These are phyloP conservation scores for Tricholoma bakamatsutake DNA, from an alignment of 768 basidiomycete genomes.

Conservation along the genomic window DNA sequence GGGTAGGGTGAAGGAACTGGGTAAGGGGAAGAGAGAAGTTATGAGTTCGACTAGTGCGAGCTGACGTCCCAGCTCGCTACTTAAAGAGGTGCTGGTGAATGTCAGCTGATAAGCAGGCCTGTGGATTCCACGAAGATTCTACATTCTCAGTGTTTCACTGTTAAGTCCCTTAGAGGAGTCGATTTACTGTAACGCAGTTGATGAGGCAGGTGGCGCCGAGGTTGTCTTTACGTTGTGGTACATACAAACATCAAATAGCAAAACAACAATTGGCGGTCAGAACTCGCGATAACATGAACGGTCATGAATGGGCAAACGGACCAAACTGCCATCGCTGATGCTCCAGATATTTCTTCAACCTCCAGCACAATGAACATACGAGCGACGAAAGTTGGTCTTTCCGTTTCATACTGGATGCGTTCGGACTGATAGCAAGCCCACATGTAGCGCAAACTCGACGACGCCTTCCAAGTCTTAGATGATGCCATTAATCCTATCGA, in stretches of 20 bases:
- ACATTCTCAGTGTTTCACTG: too few species aligned
- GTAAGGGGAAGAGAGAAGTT: not conserved
- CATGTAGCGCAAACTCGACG: slow-evolving; percentile 70
- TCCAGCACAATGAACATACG: slow-evolving; percentile 4
- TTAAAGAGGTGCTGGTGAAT: too few species aligned
- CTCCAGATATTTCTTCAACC: not conserved
- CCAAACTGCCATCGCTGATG: not conserved
- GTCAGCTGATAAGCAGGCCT: too few species aligned
- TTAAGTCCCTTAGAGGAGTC: too few species aligned
- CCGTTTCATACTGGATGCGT: not conserved
- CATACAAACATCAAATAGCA: too few species aligned
- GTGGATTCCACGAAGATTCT: too few species aligned
- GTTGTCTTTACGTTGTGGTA: too few species aligned
- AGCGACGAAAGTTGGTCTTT: slow-evolving; percentile 11
- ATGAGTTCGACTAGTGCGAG: too few species aligned
- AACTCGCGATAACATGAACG: not conserved
- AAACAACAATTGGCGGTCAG: too few species aligned
- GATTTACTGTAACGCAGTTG: too few species aligned
- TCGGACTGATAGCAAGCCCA: not conserved
- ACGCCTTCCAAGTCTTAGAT: slow-evolving; percentile 71
- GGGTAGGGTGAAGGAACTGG: slow-evolving; percentile 25
- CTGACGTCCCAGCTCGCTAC: too few species aligned
- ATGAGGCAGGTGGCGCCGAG: too few species aligned
- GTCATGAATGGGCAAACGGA: slow-evolving; percentile 4
- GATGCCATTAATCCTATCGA: slow-evolving; percentile 45